A percentile compares a stretch with the other conserved stretches of the same genome.
Conservation (phyloP, 2,329 filamentous ascomycete species). For the Domatiomyces globalis region DNA sequence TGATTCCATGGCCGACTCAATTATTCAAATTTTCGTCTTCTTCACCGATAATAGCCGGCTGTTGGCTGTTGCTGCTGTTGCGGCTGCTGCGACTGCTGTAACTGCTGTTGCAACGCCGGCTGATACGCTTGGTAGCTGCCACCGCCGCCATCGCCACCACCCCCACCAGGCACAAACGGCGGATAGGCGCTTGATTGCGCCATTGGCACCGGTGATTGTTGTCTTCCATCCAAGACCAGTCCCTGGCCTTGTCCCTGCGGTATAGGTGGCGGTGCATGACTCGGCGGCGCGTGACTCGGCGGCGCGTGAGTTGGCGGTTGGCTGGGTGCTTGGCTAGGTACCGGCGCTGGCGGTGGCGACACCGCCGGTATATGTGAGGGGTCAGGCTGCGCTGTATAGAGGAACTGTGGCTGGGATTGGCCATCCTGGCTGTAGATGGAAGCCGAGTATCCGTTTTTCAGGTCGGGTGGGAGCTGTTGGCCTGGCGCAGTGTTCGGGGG, state of each 20-base stretch:
- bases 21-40: background rate
- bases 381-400: background rate
- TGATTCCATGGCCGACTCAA: no score
- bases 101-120: background rate
- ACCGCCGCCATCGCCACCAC: background rate
- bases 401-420: slow-evolving; percentile 16
- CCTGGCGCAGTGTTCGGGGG: slow-evolving; percentile 2
- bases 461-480: background rate
- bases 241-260: background rate
- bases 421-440: background rate
- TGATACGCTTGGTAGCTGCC: slow-evolving; percentile 13
- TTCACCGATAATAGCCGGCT: background rate
- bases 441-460: slow-evolving; percentile 5
- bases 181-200: background rate
- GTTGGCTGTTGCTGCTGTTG: background rate
- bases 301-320: background rate
- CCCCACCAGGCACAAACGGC: background rate
- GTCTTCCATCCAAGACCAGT: background rate
- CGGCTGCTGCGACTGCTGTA: background rate
- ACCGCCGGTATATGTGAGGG: slow-evolving; percentile 10
- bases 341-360: slow-evolving; percentile 19
- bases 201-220: slow-evolving; percentile 1
- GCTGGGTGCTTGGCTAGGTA: background rate
- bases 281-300: slow-evolving; percentile 7
- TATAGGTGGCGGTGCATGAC: slow-evolving; percentile 11